Base-by-base conservation (phyloP, 306 rosid genomes). In the Rubus parviflorus region DNA sequence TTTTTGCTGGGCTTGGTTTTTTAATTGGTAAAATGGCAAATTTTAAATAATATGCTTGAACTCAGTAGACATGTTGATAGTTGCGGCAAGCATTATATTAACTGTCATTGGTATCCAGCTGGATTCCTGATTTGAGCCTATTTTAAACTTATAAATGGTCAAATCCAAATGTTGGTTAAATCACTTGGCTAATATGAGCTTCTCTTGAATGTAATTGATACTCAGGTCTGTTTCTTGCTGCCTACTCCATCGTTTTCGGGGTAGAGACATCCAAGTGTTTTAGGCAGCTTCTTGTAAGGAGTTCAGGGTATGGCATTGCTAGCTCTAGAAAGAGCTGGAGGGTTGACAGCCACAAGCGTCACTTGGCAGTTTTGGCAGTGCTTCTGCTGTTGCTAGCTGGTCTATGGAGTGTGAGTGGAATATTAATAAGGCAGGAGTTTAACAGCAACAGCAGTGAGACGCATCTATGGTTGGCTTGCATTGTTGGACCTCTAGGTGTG, bases 241-340 rank as follows among this genome's bases (percentile, higher is more conserved):
- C 86, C 19, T 84, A 56, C 75, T 88, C 95, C 81, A 87, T 92
- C 72, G 62, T 74, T 68, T 79, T 92, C 41, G 95, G 97, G 69
- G 76, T 90, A 49, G 92, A 92, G 80, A 94, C 97, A 37, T 96
- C 95, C 51, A 88, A 85, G 81, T 95, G 93, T 41, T 88, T 89
- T 58, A 84, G 63, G 74, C 64, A 85, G 85, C 73, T 93, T 73
- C 83, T 90, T 37, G 68, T 42, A 53, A 85, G 64, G 81, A 54
- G 14, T 64, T 63, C 79, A 30, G 77, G 79, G 68, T 73, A 58
- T 61, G 74, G 81, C 11, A 22, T 68, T 38, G 10, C n/a, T 51
- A 68, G 52, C 57, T 83, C 82, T 71, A 51, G 68, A 56, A 73
- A 62, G 19, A 84, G 78, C 70, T 87, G 79, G 86, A 89, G 76